Evolutionary conservation across 306 rosid genomes (phyloP).

Genomic region (Acacia acuminata): DNA sequence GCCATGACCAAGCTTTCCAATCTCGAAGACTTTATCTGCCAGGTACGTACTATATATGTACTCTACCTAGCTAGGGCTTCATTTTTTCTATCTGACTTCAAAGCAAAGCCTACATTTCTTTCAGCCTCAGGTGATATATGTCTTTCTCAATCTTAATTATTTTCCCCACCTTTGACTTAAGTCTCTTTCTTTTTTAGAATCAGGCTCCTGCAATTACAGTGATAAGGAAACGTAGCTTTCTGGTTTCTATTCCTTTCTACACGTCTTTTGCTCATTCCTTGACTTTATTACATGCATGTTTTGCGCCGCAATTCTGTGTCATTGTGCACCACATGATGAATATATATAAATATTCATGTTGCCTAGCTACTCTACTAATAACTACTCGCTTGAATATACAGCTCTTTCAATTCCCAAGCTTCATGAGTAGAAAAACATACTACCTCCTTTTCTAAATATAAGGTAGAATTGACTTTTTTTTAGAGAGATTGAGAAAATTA

Average conservation of each 20-base stretch:
- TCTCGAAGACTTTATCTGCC: slow-evolving; percentile 87
- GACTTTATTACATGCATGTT: slow-evolving; percentile 20
- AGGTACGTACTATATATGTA: slow-evolving; percentile 56
- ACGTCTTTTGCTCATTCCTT: slow-evolving; percentile 9
- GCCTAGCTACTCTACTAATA: background rate
- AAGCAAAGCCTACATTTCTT: background rate
- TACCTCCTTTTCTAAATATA: no score
- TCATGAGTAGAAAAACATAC: no score
- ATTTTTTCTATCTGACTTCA: background rate
- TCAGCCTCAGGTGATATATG: background rate
- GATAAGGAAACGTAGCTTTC: slow-evolving; percentile 10
- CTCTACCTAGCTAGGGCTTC: background rate
- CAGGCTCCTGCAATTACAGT: background rate
- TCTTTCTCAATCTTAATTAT: no score
- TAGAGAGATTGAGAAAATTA: no score
- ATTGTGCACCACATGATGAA: background rate
- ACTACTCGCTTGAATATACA: background rate
- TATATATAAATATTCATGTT: background rate
- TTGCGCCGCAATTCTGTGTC: slow-evolving; percentile 43
- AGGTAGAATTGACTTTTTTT: no score
- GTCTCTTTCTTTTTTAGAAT: background rate
- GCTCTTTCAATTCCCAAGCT: background rate
- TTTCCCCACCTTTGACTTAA: background rate
- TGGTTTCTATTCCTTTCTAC: background rate
- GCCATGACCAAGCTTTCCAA: slow-evolving; percentile 76